phyloP scores from a whole-genome alignment of 2,329 filamentous ascomycete genomes.

The Fusarium buxicola region DNA sequence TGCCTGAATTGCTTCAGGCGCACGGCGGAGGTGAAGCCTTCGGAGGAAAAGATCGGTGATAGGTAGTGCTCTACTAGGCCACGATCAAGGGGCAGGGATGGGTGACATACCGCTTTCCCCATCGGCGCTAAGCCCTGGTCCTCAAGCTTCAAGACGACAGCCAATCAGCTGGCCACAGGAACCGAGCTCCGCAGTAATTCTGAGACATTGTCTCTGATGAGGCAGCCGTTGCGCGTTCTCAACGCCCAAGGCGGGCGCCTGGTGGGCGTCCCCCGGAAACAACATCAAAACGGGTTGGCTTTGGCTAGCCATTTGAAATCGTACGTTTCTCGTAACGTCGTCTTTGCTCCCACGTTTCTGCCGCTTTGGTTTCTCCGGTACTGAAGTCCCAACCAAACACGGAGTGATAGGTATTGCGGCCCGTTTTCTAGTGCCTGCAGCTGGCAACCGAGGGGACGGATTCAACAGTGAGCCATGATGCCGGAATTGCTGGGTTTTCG shows the following conservation, averaged over 20 bases:
- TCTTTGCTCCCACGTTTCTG: not conserved
- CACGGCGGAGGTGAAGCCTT: not conserved
- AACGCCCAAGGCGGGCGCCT: constrained; percentile 27
- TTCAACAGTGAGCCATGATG: constrained; percentile 17
- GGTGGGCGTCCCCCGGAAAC: constrained; percentile 24
- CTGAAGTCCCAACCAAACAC: constrained; percentile 5
- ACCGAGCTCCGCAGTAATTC: constrained; percentile 14
- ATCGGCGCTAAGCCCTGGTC: constrained; percentile 32
- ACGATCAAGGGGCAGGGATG: constrained; percentile 12
- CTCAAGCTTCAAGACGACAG: constrained; percentile 8
- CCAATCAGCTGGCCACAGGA: constrained; percentile 29
- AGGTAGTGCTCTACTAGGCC: constrained; percentile 15
- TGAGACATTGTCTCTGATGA: constrained; percentile 41
- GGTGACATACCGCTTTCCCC: constrained; percentile 20
- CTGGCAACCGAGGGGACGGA: constrained; percentile 12
- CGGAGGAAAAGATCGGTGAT: constrained; percentile 24
- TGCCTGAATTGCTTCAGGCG: not conserved
- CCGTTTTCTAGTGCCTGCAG: constrained; percentile 23
- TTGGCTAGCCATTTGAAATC: constrained; percentile 27
- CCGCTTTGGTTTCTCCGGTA: constrained; percentile 6
- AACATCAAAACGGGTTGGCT: constrained; percentile 18
- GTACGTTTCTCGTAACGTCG: constrained; percentile 30
- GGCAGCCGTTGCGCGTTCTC: constrained; percentile 36
- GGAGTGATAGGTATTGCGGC: constrained; percentile 21
- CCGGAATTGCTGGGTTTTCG: constrained; percentile 16